phyloP scores from a whole-genome alignment of 148 eudicot genomes.

The Vaccinium corymbosum region DNA sequence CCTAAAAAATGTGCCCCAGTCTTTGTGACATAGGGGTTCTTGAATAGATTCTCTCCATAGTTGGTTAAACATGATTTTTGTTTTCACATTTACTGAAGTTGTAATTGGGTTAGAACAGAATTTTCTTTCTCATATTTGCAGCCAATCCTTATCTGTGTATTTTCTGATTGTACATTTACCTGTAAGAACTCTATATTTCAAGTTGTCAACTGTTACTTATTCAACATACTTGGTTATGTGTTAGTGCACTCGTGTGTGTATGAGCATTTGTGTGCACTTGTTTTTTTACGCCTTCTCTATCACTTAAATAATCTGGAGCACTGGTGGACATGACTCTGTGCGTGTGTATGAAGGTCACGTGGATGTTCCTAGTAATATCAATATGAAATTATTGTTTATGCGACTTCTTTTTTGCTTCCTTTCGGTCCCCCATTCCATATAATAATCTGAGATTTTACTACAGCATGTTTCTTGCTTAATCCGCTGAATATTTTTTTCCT shows the following conservation, averaged over 20 bases:
- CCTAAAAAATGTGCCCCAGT: neutral
- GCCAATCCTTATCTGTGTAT: neutral
- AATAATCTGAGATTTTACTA: neutral
- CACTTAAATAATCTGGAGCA: neutral
- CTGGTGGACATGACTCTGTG: neutral
- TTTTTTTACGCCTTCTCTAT: constrained; percentile 5
- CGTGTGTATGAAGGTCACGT: neutral
- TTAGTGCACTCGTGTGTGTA: neutral
- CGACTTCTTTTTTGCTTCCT: neutral
- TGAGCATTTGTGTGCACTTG: neutral
- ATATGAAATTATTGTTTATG: neutral
- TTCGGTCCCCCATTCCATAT: neutral
- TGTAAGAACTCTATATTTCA: neutral
- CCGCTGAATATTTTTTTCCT: neutral
- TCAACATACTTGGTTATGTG: neutral
- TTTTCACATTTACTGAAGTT: neutral
- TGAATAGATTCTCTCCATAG: neutral
- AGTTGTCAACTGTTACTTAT: neutral
- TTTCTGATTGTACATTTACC: neutral
- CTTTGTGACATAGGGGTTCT: neutral
- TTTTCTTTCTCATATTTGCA: neutral
- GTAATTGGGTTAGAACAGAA: neutral
- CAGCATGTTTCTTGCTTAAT: neutral
- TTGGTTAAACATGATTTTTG: neutral
- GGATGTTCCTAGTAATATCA: neutral